Base-by-base conservation (phyloP, 2,329 filamentous ascomycete genomes). In the Penicillium occitanis region DNA sequence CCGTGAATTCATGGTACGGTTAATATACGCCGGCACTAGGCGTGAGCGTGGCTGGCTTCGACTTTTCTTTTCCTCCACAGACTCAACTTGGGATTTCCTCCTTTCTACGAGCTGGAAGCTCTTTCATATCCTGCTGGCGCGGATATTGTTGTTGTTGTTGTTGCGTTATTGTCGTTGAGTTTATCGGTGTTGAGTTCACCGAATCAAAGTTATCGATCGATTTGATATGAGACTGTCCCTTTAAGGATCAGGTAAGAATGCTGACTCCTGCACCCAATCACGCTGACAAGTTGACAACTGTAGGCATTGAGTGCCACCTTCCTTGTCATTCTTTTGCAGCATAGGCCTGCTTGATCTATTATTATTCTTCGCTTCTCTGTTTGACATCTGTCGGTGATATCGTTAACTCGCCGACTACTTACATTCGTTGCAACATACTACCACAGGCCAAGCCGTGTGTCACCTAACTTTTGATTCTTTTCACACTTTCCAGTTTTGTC, bases 301-400 rank as follows among this genome's bases (percentile, higher is more conserved):
- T 22, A 67, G 66, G 66, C 66, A 68, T 68, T 68, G 66, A 68
- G 30, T 68, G 66, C 66, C 66, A 44, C 17, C 22, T 64, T 59
- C 48, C 58, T 62, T 44, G 44, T 61, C 46, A 46, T 61, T 61
- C 60, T 28, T 63, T 68, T 66, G 51, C 63, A 63, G 66, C 59
- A 28, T 44, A 53, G 59, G 35, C 28, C 53, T 62, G 44, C 64
- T 37, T 60, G 30, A 42, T 51, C 40, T 35, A 48, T 57, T 28
- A 53, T 55, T 64, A 44, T 58, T 51, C 28, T 53, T 40, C 37
- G 30, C n/a, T 42, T 42, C 51, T 53, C n/a, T 25, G 19, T 48
- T 50, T 44, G 57, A 30, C 25, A 42, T 42, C 25, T 60, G 37
- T 30, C 40, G 58, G 30, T 17, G 14, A 25, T 60, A 30, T 60